Evolutionary conservation across 169 alveolate species (phyloP).

Genomic region (Plasmodium billcollinsi): DNA sequence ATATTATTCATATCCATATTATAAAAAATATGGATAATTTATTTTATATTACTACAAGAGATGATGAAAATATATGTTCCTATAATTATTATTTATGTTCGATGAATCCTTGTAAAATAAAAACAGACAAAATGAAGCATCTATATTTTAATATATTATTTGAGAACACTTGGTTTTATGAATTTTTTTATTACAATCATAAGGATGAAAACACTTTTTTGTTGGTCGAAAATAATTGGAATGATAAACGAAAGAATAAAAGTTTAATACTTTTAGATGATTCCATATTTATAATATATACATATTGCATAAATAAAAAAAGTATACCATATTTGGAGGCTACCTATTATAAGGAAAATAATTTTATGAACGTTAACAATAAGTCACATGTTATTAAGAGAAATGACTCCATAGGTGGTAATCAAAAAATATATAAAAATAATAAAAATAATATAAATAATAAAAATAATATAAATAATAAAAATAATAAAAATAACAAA

Average conservation of each 20-base stretch:
- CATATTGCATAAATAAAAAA: constrained; percentile 17
- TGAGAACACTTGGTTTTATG: constrained; percentile 25
- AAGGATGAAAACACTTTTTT: not conserved
- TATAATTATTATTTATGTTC: constrained; percentile 20
- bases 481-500: too few relatives aligned
- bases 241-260: not conserved
- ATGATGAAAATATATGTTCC: constrained; percentile 19
- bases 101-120: constrained; percentile 5
- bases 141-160: constrained; percentile 19
- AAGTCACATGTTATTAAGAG: too few relatives aligned
- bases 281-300: constrained; percentile 27
- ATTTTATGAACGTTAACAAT: too few relatives aligned
- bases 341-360: too few relatives aligned
- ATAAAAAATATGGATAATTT: constrained; percentile 29
- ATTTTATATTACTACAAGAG: constrained; percentile 38
- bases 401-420: too few relatives aligned
- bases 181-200: constrained; percentile 11
- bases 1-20: constrained; percentile 35
- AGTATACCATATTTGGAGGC: too few relatives aligned
- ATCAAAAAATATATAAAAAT: too few relatives aligned
- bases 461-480: too few relatives aligned
- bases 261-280: constrained; percentile 6
- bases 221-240: not conserved
- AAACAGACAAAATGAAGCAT: constrained; percentile 15
- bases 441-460: too few relatives aligned